Conservation (phyloP, 768 basidiomycete genomes). For the Infundibulicybe gibba region DNA sequence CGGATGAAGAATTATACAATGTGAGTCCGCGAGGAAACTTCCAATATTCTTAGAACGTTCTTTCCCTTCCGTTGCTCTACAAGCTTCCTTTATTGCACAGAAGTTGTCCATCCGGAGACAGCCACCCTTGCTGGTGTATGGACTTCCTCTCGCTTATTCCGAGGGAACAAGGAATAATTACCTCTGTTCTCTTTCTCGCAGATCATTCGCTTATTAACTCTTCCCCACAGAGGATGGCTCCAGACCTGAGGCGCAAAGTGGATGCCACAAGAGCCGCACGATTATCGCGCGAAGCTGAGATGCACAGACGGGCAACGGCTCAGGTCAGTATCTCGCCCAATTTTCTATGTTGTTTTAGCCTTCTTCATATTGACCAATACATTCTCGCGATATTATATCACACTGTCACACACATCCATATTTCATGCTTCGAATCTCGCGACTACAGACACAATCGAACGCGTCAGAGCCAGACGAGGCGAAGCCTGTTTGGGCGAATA, state of each 20-base stretch:
- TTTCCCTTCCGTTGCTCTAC: background rate
- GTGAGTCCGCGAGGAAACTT: slow-evolving; percentile 25
- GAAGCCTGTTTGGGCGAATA: slow-evolving; percentile 42
- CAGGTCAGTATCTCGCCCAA: slow-evolving; percentile 41
- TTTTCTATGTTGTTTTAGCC: slow-evolving; percentile 2
- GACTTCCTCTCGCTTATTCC: background rate
- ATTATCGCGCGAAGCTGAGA: slow-evolving; percentile 48
- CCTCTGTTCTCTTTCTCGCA: slow-evolving; percentile 2
- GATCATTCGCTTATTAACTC: slow-evolving; percentile 4
- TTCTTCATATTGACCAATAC: background rate
- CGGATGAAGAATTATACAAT: slow-evolving; percentile 51
- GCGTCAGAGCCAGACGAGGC: slow-evolving; percentile 29
- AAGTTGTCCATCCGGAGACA: background rate
- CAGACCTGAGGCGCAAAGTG: slow-evolving; percentile 60
- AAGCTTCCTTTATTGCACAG: background rate
- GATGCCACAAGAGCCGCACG: slow-evolving; percentile 55
- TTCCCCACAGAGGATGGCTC: slow-evolving; percentile 51
- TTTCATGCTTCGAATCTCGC: slow-evolving; percentile 2
- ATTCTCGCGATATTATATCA: background rate
- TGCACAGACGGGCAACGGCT: slow-evolving; percentile 45
- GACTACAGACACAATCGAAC: slow-evolving; percentile 15
- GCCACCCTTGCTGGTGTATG: background rate
- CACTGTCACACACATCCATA: background rate
- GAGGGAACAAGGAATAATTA: background rate
- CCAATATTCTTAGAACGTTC: background rate